Evolutionary conservation across 108 stramenopile genomes (phyloP).

Genomic region (Epithemia pelagica): DNA sequence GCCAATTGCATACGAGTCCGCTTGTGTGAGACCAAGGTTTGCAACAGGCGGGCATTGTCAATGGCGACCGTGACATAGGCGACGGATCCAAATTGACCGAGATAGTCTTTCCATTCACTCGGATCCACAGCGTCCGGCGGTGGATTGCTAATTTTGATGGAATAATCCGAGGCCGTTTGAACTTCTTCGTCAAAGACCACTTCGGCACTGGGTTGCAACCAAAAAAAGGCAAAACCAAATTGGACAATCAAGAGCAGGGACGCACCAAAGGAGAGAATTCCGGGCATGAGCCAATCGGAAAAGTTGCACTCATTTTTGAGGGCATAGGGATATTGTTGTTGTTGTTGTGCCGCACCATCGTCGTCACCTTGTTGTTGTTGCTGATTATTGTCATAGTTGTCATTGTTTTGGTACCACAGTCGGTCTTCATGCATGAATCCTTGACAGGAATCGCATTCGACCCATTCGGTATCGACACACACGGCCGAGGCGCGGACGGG

Average conservation of each 20-base stretch:
- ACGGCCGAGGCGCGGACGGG: slow-evolving; percentile 12
- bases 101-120: slow-evolving; percentile 25
- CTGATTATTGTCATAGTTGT: neutral
- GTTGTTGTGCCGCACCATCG: neutral
- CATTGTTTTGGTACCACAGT: neutral
- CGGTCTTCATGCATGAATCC: neutral
- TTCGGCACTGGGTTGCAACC: slow-evolving; percentile 17
- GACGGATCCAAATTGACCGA: slow-evolving; percentile 16
- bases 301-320: slow-evolving; percentile 15
- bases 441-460: slow-evolving; percentile 15
- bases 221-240: slow-evolving; percentile 2
- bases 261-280: slow-evolving; percentile 8
- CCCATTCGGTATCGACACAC: slow-evolving; percentile 14
- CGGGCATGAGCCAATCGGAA: slow-evolving; percentile 12
- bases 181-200: slow-evolving; percentile 22
- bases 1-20: slow-evolving; percentile 17
- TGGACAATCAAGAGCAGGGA: slow-evolving; percentile 6
- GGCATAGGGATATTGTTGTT: neutral
- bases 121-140: slow-evolving; percentile 20
- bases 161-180: slow-evolving; percentile 27
- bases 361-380: neutral
- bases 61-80: slow-evolving; percentile 42
- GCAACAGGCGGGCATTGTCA: slow-evolving; percentile 34
- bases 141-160: slow-evolving; percentile 22
- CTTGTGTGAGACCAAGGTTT: slow-evolving; percentile 21